Conservation (phyloP, 129 eudicot genomes). For the Centaurea solstitialis region DNA sequence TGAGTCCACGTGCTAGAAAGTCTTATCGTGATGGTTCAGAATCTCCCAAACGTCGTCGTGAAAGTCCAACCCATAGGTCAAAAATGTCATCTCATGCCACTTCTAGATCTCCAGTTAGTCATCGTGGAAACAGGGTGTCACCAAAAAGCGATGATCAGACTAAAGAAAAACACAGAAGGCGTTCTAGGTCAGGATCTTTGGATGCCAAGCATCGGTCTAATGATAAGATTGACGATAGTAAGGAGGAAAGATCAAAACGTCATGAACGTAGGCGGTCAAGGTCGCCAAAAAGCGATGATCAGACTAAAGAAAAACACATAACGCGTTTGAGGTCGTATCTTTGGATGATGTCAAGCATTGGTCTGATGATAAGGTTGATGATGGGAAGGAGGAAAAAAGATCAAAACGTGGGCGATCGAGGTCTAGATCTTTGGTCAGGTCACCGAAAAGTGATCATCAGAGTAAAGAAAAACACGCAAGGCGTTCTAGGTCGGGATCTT, state of each 20-base stretch:
- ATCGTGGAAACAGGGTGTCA: slow-evolving; percentile 53
- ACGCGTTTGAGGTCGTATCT: slow-evolving; percentile 77
- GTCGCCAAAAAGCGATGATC: slow-evolving; percentile 60
- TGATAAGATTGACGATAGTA: slow-evolving; percentile 41
- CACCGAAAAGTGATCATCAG: slow-evolving; percentile 62
- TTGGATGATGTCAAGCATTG: slow-evolving; percentile 62
- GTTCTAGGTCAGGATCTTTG: slow-evolving; percentile 71
- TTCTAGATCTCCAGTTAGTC: slow-evolving; percentile 73
- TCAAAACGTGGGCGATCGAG: slow-evolving; percentile 66
- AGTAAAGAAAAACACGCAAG: slow-evolving; percentile 52
- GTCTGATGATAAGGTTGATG: slow-evolving; percentile 47
- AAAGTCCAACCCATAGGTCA: slow-evolving; percentile 55
- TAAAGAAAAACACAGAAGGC: slow-evolving; percentile 55
- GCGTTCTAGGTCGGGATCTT: slow-evolving; percentile 75
- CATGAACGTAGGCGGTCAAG: slow-evolving; percentile 63
- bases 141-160: slow-evolving; percentile 59
- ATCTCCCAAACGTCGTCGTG: slow-evolving; percentile 71
- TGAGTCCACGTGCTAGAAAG: slow-evolving; percentile 67
- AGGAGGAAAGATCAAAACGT: slow-evolving; percentile 59
- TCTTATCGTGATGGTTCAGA: slow-evolving; percentile 55
- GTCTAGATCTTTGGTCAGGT: slow-evolving; percentile 73
- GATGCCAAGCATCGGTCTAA: slow-evolving; percentile 55
- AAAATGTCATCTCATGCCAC: slow-evolving; percentile 48
- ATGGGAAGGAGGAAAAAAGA: slow-evolving; percentile 49
- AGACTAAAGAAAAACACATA: slow-evolving; percentile 47